Percentiles rank a stretch among this genome's conserved stretches.
Conservation (phyloP, 257 asterid genomes). For the Plantago elongata region DNA sequence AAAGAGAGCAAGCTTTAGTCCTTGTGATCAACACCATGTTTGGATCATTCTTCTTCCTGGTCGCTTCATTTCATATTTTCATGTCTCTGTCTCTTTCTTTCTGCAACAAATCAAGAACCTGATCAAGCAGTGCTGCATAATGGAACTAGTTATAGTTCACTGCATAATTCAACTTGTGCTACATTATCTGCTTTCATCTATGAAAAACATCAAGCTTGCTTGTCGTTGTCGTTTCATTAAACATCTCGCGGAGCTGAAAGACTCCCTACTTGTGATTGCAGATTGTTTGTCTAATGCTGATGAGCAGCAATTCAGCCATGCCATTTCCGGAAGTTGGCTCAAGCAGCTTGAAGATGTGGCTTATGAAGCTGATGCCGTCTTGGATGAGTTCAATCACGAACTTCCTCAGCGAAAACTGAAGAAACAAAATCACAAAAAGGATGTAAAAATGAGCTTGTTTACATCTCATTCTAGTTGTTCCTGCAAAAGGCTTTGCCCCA, state of each 20-base stretch:
- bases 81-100: too few species aligned
- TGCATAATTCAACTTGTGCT: constrained; percentile 1
- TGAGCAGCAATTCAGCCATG: background rate
- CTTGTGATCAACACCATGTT: too few species aligned
- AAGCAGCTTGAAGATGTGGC: constrained; percentile 12
- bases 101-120: too few species aligned
- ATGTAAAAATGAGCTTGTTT: background rate
- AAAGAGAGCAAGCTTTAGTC: too few species aligned
- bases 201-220: background rate
- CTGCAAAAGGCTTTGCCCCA: background rate
- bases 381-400: constrained; percentile 19
- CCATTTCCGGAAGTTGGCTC: constrained; percentile 18
- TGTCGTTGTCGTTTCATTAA: background rate
- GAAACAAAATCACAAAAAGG: background rate
- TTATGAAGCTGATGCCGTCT: constrained; percentile 6
- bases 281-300: background rate
- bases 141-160: background rate
- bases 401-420: background rate
- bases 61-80: too few species aligned
- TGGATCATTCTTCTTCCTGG: too few species aligned
- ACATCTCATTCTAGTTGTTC: background rate
- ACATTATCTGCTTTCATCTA: background rate
- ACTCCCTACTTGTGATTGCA: background rate
- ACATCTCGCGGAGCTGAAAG: background rate
- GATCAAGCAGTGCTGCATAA: background rate